These are phyloP conservation scores for Heliamphora pulchella DNA, from an alignment of 179 eudicot species.

Conservation along the genomic window DNA sequence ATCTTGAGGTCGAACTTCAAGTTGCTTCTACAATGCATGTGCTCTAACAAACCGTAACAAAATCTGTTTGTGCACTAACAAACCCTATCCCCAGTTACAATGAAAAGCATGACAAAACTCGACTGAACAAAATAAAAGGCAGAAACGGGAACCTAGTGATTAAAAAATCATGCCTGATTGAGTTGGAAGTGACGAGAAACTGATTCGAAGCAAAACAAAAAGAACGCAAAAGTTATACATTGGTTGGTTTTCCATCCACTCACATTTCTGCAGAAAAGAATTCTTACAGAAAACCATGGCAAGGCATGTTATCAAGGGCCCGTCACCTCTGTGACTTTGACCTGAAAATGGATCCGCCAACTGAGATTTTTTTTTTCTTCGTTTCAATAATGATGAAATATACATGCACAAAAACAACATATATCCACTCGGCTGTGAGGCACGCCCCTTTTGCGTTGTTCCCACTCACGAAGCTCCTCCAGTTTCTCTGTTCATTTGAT, in stretches of 20 bases:
- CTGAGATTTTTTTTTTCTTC: constrained; percentile 25
- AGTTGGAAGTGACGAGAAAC: constrained; percentile 18
- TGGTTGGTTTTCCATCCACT: constrained; percentile 26
- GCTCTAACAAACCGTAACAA: too few relatives aligned
- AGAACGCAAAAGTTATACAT: constrained; percentile 16
- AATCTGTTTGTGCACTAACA: too few relatives aligned
- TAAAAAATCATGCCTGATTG: constrained; percentile 4
- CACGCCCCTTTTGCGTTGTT: constrained; percentile 49
- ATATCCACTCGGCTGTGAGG: constrained; percentile 56
- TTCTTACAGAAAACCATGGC: constrained; percentile 50
- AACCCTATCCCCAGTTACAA: background rate
- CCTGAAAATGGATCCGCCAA: constrained; percentile 60
- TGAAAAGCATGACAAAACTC: background rate
- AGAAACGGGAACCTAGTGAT: background rate
- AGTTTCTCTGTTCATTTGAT: constrained; percentile 28
- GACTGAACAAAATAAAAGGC: background rate
- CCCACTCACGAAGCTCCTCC: constrained; percentile 60
- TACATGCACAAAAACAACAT: constrained; percentile 64
- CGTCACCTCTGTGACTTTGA: constrained; percentile 95
- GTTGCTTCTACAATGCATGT: too few relatives aligned
- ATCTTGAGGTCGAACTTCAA: too few relatives aligned
- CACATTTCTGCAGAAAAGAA: constrained; percentile 45
- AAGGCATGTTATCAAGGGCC: constrained; percentile 61
- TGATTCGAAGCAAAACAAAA: background rate
- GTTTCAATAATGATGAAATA: constrained; percentile 33